Evolutionary conservation across 441 rosid species (phyloP), one percentile per base, ranked within the genome.

Genomic region (Theobroma grandiflorum): DNA sequence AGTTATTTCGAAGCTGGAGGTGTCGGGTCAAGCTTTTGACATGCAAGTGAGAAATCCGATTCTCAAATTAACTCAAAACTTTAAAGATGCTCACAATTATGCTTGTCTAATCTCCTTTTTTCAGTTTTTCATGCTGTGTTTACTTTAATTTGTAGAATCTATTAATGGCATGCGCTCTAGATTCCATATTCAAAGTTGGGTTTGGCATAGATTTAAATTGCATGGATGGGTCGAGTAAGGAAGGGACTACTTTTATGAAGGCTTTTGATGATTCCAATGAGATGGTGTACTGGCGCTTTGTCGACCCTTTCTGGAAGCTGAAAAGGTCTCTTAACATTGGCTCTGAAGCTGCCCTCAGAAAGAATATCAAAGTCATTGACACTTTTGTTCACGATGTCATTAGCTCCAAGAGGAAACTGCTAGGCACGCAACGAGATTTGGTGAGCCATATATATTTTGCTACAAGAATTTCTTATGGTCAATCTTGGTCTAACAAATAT

Each of bases 161-260:
- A 38, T 71, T 95, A 83, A 90, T 95, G 98, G 88, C 86, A 81
- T 87, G 75, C 81, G 82, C 94, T 14, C 57, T 94, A 80, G 96
- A 95, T 74, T 91, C 97, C 0, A 91, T 94, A 31, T 91, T 91
- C 83, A 90, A 95, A 90, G 98, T 95, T 20, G 97, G 93, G 35
- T 95, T 92, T 68, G 98, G 98, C 20, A 91, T 91, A 57, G 95
- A 92, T 50, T 77, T 94, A 72, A 85, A 88, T 67, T 90, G 96
- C 85, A 75, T 94, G 83, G 86, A 83, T 6, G 97, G 91, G 2
- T 86, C 90, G 67, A 91, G 80, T 74, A 80, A 84, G 85, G 88
- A 87, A 35, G 95, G 89, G 31, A 74, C 59, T 14, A 77, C 50
- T 18, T 90, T 94, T 79, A 91, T 90, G 95, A 84, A 85, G 61